Base-by-base conservation (phyloP, 78 protist genomes). In the Bodo saltans region DNA sequence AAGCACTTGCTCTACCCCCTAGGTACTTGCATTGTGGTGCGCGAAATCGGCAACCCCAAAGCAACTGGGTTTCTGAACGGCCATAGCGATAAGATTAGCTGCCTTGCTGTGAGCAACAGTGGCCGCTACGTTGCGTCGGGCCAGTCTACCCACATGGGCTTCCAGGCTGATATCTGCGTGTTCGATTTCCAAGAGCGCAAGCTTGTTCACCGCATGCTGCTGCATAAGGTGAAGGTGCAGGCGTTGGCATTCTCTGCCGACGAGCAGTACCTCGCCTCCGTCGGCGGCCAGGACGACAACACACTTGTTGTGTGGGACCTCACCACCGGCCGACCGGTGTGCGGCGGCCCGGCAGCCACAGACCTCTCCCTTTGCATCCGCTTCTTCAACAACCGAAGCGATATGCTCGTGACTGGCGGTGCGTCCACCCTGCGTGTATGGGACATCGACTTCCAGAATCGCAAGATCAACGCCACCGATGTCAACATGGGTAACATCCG, bases 261-360 rank as follows among this genome's bases (percentile, higher is more conserved):
- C 30, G 91, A 86, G 35, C 12, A 34, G 82, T 90, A 26, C 70
- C 87, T 93, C 33, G 92, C 88, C 1, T 85, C 93, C 4, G 40
- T 88, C 67, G 96, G 96, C n/a, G 96, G 91, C 32, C 39, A 70
- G 70, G 95, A 92, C 78, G 96, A 93, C 79, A 88, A 86, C 84
- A 40, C 52, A 28, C 33, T 90, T 11, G 92, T 87, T 34, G 68
- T 90, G 35, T 93, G 93, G 93, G 84, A 90, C 70, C 85, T 90
- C 32, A 80, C 32, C 68, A 42, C 73, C 27, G 90, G 90, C 30
- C 0, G 71, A 30, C 92, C 93, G 17, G 52, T 88, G 28, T 87
- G 90, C 79, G 86, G 86, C 30, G 88, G 90, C 28, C 3, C 67
- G 1, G 86, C 90, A 0, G 35, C 90, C 12, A 72, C 67, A 68